Base-by-base conservation (phyloP, 805 yeast species). In the Candida manassasensis region DNA sequence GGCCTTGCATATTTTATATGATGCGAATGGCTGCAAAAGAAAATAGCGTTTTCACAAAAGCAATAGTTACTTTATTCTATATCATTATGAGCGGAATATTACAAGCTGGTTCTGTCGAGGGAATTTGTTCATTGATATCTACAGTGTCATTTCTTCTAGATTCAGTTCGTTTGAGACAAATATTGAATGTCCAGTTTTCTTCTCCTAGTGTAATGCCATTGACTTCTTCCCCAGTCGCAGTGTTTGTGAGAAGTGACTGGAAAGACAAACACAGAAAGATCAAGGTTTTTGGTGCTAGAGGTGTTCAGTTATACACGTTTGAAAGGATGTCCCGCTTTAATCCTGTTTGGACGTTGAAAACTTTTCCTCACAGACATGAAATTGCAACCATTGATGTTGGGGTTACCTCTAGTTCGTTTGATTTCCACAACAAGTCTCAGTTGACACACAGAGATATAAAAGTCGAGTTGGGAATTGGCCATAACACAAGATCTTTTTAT, bases 351-450 rank as follows among this genome's bases (percentile, higher is more conserved):
- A 49, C 69, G n/a, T 48, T 77, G 49, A 53, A 65, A 18, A 56
- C 62, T 3, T 60, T 47, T 36, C 77, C 79, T 13, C 49, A 59
- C 11, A 58, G 77, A 42, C 53, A 46, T 33, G 77, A 72, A 44
- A 61, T 73, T 34, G 77, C 79, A 6, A 66, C 77, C 2, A 56
- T 77, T 34, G 60, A 71, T 39, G 69, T 73, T 21, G 79, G 81
- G 1, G 58, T 71, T 35, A 54, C 66, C 35, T 49, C 59, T 17
- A 65, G 71, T 29, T 52, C 72, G 3, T 62, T 73, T 31, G 75
- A 70, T 44, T 73, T 75, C 57, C 79, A 75, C 47, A 61, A 56
- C 43, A 63, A 67, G 36, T 38, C 53, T 3, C 72, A 67, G 3
- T 36, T 75, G 22, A 68, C 64, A 33, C 78, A 73, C 48, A 55